Evolutionary conservation across 768 basidiomycete genomes (phyloP).

Genomic region (Tricholoma saponaceum): DNA sequence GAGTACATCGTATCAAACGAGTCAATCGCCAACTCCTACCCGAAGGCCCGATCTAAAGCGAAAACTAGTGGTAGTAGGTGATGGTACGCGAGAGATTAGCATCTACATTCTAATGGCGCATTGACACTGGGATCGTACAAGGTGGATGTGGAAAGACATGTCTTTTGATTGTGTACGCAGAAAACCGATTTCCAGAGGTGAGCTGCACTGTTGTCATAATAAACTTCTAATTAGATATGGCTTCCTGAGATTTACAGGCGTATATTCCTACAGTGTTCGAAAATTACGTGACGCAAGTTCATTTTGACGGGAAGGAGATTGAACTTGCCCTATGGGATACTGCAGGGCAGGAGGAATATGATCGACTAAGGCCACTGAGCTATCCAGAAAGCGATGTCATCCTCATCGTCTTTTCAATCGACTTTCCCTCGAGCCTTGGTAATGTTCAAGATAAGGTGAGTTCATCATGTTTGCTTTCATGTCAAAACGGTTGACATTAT

Average conservation of each 20-base stretch:
- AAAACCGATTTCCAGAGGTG: conserved; percentile 95
- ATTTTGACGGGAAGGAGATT: conserved; percentile 83
- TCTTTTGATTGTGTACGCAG: conserved; percentile 93
- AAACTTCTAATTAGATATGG: conserved; percentile 12
- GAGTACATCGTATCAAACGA: conserved; percentile 23
- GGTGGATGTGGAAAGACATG: conserved; percentile 93
- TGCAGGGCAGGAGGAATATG: conserved; percentile 96
- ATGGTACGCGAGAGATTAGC: conserved; percentile 49
- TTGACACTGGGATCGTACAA: conserved; percentile 24
- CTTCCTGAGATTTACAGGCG: conserved; percentile 45
- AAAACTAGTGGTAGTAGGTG: conserved; percentile 86
- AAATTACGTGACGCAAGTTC: conserved; percentile 86
- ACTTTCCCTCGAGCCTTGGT: conserved; percentile 86
- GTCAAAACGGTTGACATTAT: conserved; percentile 1
- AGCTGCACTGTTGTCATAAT: conserved; percentile 12
- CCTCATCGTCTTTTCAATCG: conserved; percentile 90
- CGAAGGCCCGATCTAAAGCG: conserved; percentile 78
- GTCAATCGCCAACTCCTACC: conserved; percentile 23
- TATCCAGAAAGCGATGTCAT: conserved; percentile 90
- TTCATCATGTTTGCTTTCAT: not conserved
- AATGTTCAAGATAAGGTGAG: conserved; percentile 88
- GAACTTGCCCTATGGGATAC: conserved; percentile 99
- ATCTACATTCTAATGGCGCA: conserved; percentile 2
- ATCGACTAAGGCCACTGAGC: conserved; percentile 78
- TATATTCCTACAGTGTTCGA: conserved; percentile 95